Conservation (phyloP, 192 early-diverging fungal genomes). For the Mycoemilia scoparia region DNA sequence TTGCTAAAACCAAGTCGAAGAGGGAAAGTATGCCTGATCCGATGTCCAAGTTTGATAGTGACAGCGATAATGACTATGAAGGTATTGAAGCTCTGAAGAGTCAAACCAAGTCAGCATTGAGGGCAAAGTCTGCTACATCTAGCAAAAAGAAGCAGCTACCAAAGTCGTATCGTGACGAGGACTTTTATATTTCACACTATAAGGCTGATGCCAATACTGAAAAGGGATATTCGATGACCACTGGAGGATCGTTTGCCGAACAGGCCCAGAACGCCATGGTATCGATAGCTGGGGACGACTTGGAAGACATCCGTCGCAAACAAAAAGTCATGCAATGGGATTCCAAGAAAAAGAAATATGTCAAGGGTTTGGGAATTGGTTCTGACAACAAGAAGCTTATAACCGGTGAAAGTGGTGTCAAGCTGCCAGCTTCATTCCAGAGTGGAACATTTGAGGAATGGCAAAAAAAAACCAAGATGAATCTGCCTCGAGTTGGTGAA, state of each 20-base stretch:
- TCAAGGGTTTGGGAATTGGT: constrained; percentile 62
- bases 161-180: constrained; percentile 51
- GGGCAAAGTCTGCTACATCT: constrained; percentile 12
- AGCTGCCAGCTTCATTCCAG: constrained; percentile 76
- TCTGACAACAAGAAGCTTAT: constrained; percentile 93
- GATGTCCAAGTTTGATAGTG: constrained; percentile 13
- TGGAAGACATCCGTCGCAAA: constrained; percentile 33
- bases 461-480: constrained; percentile 72
- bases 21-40: constrained; percentile 18
- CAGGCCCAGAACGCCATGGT: constrained; percentile 59
- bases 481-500: constrained; percentile 72
- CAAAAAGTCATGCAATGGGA: constrained; percentile 76
- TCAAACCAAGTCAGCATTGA: too few relatives aligned
- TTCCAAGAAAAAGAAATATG: constrained; percentile 82
- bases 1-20: constrained; percentile 12
- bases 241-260: constrained; percentile 58
- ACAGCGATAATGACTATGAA: constrained; percentile 11
- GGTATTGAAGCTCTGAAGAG: too few relatives aligned
- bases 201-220: constrained; percentile 79
- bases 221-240: constrained; percentile 53
- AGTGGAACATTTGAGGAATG: constrained; percentile 74
- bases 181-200: constrained; percentile 75
- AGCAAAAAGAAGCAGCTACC: constrained; percentile 8
- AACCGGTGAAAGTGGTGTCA: constrained; percentile 73
- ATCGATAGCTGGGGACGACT: constrained; percentile 69